These are phyloP conservation scores for Candida vaughaniae DNA, from an alignment of 805 yeast species.

Conservation along the genomic window DNA sequence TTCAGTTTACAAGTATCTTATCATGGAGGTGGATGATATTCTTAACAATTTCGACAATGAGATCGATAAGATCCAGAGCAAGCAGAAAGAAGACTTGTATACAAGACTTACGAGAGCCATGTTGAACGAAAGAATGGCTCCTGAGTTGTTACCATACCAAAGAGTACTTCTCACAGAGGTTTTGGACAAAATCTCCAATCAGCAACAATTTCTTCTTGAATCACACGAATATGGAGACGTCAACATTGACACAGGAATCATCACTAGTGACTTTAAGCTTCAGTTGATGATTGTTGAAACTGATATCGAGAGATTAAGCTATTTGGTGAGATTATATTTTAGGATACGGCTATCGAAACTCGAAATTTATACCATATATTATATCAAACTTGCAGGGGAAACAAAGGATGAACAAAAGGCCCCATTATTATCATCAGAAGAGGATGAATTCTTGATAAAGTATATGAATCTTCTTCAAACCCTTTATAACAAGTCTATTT, in stretches of 20 bases:
- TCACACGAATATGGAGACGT: slow-evolving; percentile 71
- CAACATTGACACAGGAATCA: slow-evolving; percentile 39
- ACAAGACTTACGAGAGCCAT: slow-evolving; percentile 48
- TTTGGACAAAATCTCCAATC: slow-evolving; percentile 58
- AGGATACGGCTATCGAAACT: slow-evolving; percentile 75
- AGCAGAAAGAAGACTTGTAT: slow-evolving; percentile 19
- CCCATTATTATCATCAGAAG: slow-evolving; percentile 51
- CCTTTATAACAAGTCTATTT: slow-evolving; percentile 65
- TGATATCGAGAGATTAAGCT: slow-evolving; percentile 85
- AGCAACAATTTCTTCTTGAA: slow-evolving; percentile 72
- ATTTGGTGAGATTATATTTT: slow-evolving; percentile 74
- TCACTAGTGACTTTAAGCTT: slow-evolving; percentile 59
- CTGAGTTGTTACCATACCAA: slow-evolving; percentile 81
- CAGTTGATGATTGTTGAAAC: slow-evolving; percentile 85
- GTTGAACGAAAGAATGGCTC: slow-evolving; percentile 83
- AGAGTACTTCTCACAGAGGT: slow-evolving; percentile 56
- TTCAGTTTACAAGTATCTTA: neutral
- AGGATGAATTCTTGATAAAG: slow-evolving; percentile 60
- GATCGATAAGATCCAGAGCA: neutral
- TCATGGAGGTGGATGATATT: slow-evolving; percentile 65
- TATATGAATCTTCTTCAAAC: slow-evolving; percentile 66
- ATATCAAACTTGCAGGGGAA: slow-evolving; percentile 38
- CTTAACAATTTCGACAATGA: slow-evolving; percentile 58
- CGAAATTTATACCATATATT: slow-evolving; percentile 64
- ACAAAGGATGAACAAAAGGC: slow-evolving; percentile 3